These are phyloP conservation scores for Colletotrichum navitas DNA, from an alignment of 2,329 filamentous ascomycete genomes.

Conservation along the genomic window DNA sequence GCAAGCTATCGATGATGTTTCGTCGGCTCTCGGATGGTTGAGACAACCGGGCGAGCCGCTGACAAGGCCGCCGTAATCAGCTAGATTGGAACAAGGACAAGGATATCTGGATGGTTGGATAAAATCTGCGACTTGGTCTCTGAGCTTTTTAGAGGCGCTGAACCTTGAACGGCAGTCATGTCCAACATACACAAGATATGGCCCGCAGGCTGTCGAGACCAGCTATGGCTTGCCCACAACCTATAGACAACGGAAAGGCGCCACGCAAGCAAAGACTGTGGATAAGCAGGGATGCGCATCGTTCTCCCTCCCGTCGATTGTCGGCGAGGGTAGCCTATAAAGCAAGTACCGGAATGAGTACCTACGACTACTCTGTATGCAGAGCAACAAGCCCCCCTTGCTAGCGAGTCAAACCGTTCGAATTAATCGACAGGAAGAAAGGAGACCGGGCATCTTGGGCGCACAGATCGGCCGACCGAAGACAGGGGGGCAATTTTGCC, in stretches of 20 bases:
- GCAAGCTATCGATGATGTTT: conserved; percentile 31
- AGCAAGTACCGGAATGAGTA: conserved; percentile 7
- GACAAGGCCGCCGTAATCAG: background rate
- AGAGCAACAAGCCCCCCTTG: background rate
- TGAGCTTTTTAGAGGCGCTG: background rate
- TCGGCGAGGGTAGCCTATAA: background rate
- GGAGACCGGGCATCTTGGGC: conserved; percentile 2
- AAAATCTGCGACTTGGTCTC: background rate
- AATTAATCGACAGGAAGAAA: background rate
- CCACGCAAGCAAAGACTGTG: conserved; percentile 1
- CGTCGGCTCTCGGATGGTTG: conserved; percentile 38
- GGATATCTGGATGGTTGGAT: conserved; percentile 10
- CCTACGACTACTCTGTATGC: background rate
- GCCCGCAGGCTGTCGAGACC: background rate
- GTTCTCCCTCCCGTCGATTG: background rate
- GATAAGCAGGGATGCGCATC: conserved; percentile 10
- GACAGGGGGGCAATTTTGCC: background rate
- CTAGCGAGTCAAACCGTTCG: background rate
- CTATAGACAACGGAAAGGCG: background rate
- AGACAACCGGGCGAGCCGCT: conserved; percentile 12
- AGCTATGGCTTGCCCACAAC: conserved; percentile 10
- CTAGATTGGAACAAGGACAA: background rate
- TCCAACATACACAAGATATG: background rate
- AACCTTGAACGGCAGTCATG: conserved; percentile 17
- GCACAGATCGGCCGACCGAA: conserved; percentile 4